Base-by-base conservation (phyloP, 169 alveolate species). In the Plasmodium knowlesi region DNA sequence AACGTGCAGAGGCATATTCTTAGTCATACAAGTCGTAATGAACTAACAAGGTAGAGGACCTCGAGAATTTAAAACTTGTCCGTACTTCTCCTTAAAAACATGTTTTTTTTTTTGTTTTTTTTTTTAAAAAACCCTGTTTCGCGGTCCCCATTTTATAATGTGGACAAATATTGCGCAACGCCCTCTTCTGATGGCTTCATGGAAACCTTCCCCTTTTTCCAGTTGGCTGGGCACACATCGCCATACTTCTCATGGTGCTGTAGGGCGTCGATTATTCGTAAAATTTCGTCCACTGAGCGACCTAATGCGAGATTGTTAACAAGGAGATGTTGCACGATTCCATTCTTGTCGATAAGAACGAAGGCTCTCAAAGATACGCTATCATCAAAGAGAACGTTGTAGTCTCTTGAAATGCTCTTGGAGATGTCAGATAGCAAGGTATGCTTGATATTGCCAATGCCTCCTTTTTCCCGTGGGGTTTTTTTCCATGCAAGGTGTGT, bases 271-370 rank as follows among this genome's bases (percentile, higher is more conserved):
- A 99, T 98, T 61, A 99, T 96, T 94, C 99, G 97, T 70, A 99
- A 78, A 41, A 98, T 98, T 91, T 99, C 99, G 73, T 98, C 98
- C 57, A 91, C 99, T 89, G 99, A 98, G 96, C 99, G 98, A 79
- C 99, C 99, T n/a, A 99, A 98, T n/a, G 99, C 99, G 46, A 98
- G 96, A 97, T 99, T 99, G 95, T 99, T 98, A 92, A 99, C 98
- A 46, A 98, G 97, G 91, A 96, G 96, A 89, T 98, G 99, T 94
- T 99, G 99, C 46, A 99, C 96, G 61, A 98, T 93, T 82, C 99
- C 99, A 83, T 98, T 97, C 82, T 97, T 97, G 96, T 99, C 99
- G 93, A 99, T 99, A 86, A 99, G 95, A 97, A 98, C 99, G 84
- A 99, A 98, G n/a, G 99, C 99, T 92, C 99, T 97, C 82, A 98